Conservation (phyloP, 106 monocot genomes). For the Platanthera guangdongensis region DNA sequence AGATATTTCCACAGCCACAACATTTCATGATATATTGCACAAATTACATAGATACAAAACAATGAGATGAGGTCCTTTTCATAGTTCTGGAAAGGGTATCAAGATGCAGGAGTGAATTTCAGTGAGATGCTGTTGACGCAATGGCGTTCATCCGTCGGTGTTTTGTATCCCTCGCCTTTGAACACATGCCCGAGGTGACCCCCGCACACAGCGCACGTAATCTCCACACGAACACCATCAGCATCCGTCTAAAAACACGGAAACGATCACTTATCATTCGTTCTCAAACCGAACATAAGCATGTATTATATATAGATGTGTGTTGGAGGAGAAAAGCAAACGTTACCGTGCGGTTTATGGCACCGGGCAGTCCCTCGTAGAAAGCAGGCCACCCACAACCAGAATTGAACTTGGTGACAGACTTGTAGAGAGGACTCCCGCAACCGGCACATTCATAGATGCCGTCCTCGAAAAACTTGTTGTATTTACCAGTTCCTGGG, state of each 20-base stretch:
- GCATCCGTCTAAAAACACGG: conserved; percentile 48
- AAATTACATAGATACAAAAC: too few species aligned
- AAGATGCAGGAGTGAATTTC: conserved; percentile 40
- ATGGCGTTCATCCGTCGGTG: conserved; percentile 80
- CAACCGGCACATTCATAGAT: conserved; percentile 79
- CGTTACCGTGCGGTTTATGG: conserved; percentile 61
- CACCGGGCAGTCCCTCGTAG: conserved; percentile 85
- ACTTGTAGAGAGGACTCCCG: conserved; percentile 77
- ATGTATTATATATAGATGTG: background rate
- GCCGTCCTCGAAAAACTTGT: conserved; percentile 70
- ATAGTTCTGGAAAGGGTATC: too few species aligned
- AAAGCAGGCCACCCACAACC: conserved; percentile 99
- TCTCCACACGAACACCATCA: conserved; percentile 70
- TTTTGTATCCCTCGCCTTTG: conserved; percentile 83
- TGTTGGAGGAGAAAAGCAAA: background rate
- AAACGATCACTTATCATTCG: background rate
- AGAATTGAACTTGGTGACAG: conserved; percentile 81
- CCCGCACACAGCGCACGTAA: conserved; percentile 86
- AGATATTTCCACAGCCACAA: too few species aligned
- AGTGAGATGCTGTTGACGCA: conserved; percentile 92
- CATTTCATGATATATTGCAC: too few species aligned
- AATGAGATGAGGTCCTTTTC: too few species aligned
- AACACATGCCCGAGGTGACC: conserved; percentile 94
- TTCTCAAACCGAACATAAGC: background rate
- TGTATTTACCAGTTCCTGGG: conserved; percentile 77